Evolutionary conservation across 306 rosid genomes (phyloP).

Genomic region (Casuarina equisetifolia): DNA sequence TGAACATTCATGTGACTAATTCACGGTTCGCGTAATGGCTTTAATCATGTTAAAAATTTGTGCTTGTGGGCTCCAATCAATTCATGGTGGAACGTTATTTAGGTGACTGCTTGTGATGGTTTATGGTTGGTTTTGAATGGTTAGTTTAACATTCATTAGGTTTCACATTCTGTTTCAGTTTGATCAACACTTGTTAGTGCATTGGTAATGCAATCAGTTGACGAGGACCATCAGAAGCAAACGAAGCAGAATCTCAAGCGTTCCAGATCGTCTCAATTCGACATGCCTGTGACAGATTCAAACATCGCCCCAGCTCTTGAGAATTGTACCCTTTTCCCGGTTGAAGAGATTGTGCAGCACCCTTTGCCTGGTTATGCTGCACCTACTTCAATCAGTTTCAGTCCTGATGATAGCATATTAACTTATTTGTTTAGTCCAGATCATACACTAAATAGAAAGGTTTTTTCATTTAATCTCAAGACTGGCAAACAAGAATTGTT

Average conservation of each 20-base stretch:
- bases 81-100: constrained; percentile 8
- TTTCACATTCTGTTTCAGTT: constrained; percentile 33
- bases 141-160: constrained; percentile 16
- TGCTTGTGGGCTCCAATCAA: background rate
- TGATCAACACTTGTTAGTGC: constrained; percentile 27
- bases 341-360: constrained; percentile 87
- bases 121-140: constrained; percentile 3
- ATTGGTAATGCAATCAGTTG: constrained; percentile 76
- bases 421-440: constrained; percentile 84
- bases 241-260: constrained; percentile 69
- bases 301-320: constrained; percentile 51
- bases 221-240: constrained; percentile 33
- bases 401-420: constrained; percentile 67
- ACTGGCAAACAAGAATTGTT: constrained; percentile 57
- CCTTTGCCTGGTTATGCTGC: constrained; percentile 89
- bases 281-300: constrained; percentile 79
- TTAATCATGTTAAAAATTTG: background rate
- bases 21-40: background rate
- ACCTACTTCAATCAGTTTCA: constrained; percentile 78
- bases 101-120: background rate
- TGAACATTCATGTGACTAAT: background rate
- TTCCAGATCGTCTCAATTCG: constrained; percentile 43
- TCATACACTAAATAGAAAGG: constrained; percentile 62
- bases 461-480: constrained; percentile 63
- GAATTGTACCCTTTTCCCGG: constrained; percentile 54